Evolutionary conservation across 1,284 basidiomycete species (phyloP), one percentile per base, ranked within the genome.

Genomic region (Rhodotorula sp.): DNA sequence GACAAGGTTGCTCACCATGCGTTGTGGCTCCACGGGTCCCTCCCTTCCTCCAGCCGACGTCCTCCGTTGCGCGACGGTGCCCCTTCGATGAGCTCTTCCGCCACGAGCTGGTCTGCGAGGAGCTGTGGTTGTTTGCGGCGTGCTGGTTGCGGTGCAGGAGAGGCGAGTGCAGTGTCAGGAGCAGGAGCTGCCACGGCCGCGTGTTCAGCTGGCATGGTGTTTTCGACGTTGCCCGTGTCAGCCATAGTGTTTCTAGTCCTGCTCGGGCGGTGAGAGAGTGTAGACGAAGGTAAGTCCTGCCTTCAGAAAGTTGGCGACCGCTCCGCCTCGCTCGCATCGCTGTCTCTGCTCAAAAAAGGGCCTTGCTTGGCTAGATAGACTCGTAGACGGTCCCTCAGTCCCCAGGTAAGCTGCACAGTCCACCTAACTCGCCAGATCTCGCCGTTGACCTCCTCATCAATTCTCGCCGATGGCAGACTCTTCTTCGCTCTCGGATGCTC

Each of bases 11-110:
- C 72, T 15, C 9, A 76, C 76, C 77, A 78, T n/a, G 77, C 77
- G 69, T 78, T 78, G 64, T 76, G 75, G 2, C 71, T 66, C 77
- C 77, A 78, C 0, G 72, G 72, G 31, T 78, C 77, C 28, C 65
- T 28, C 20, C 75, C 75, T 40, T 60, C 67, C 20, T 65, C 65
- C 40, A 78, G 51, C n/a, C 72, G 31, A 4, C 77, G 57, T 0
- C 75, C 76, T n/a, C 74, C 75, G 30, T 75, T 67, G 18, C 70
- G 65, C 2, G 76, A 67, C 2, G 75, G 70, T 2, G 77, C 73
- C 15, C 74, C 75, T 4, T 44, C 31, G 28, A 72, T 68, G 47
- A 68, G 53, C 13, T 71, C 64, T 24, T 67, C 64, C 20, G 62
- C 60, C 46, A 59, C 48, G 26, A 71, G 57, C n/a, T 68, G 64